Evolutionary conservation across 73 alveolate species (phyloP).

Genomic region (Tetrahymena elliotti): DNA sequence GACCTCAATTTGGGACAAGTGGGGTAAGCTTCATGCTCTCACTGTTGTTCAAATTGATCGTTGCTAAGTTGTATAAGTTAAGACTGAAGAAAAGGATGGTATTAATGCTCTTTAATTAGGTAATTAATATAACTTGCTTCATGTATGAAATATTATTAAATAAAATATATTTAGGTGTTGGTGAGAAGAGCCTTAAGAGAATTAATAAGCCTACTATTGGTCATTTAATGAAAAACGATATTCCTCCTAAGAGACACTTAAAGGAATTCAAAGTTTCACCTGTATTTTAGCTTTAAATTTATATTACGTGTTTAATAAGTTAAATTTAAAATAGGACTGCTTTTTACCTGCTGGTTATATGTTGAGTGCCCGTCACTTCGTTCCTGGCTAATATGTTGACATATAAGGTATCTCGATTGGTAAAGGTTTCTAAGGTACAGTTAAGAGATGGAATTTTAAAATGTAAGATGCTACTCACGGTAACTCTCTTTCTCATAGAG

Average conservation of each 20-base stretch:
- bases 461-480: slow-evolving; percentile 72
- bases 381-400: slow-evolving; percentile 66
- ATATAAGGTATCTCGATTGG: slow-evolving; percentile 63
- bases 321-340: slow-evolving; percentile 23
- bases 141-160: background rate
- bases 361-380: slow-evolving; percentile 69
- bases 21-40: slow-evolving; percentile 73
- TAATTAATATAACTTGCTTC: background rate
- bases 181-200: slow-evolving; percentile 53
- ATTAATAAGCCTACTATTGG: slow-evolving; percentile 70
- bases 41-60: slow-evolving; percentile 74
- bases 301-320: background rate
- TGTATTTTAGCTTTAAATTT: background rate
- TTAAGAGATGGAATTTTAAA: slow-evolving; percentile 79
- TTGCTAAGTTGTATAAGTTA: slow-evolving; percentile 70
- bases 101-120: slow-evolving; percentile 45
- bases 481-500: slow-evolving; percentile 69
- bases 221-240: slow-evolving; percentile 60
- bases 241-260: slow-evolving; percentile 62
- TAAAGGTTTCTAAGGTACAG: slow-evolving; percentile 64
- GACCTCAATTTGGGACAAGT: slow-evolving; percentile 75
- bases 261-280: slow-evolving; percentile 65
- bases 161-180: slow-evolving; percentile 50
- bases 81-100: slow-evolving; percentile 50
- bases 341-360: slow-evolving; percentile 72